Percentiles rank a stretch among this genome's conserved stretches.
These are phyloP conservation scores for Pyrenula massariospora DNA, from an alignment of 495 filamentous ascomycete species.

Conservation along the genomic window DNA sequence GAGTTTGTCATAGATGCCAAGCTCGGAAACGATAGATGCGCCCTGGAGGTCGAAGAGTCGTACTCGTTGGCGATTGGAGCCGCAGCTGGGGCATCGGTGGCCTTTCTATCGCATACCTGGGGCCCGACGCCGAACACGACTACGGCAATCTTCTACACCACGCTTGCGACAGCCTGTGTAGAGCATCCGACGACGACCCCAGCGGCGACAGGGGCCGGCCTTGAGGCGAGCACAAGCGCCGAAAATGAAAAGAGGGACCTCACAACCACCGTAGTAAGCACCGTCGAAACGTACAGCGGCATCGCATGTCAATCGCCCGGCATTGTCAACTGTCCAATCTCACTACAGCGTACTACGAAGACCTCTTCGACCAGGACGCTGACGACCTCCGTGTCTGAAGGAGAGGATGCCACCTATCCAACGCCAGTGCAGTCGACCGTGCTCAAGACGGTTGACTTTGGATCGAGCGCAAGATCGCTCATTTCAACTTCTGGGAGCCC, in stretches of 20 bases:
- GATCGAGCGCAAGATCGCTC: constrained; percentile 21
- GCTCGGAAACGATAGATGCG: constrained; percentile 24
- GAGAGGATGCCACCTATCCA: constrained; percentile 22
- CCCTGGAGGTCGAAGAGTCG: constrained; percentile 26
- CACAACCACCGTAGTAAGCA: constrained; percentile 22
- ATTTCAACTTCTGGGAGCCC: constrained; percentile 21
- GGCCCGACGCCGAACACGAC: constrained; percentile 32
- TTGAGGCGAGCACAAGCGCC: constrained; percentile 14
- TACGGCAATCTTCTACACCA: constrained; percentile 41
- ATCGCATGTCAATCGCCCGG: constrained; percentile 24
- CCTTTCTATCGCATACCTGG: constrained; percentile 30
- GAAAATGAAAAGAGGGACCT: constrained; percentile 11
- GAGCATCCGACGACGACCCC: constrained; percentile 11
- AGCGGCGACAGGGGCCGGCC: constrained; percentile 3
- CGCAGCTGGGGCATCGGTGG: constrained; percentile 36
- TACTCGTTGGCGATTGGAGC: constrained; percentile 39
- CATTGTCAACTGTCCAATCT: constrained; percentile 32
- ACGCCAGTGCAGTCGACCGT: constrained; percentile 15
- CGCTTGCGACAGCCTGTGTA: constrained; percentile 33
- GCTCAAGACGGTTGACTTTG: constrained; percentile 22
- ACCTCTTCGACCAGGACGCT: constrained; percentile 17
- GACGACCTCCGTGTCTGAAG: constrained; percentile 23
- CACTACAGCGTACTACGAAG: constrained; percentile 26
- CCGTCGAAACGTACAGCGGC: constrained; percentile 20
- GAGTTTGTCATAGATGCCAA: constrained; percentile 41